These are phyloP conservation scores for Yamadazyma tumulicola DNA, from an alignment of 805 yeast species.

Conservation along the genomic window DNA sequence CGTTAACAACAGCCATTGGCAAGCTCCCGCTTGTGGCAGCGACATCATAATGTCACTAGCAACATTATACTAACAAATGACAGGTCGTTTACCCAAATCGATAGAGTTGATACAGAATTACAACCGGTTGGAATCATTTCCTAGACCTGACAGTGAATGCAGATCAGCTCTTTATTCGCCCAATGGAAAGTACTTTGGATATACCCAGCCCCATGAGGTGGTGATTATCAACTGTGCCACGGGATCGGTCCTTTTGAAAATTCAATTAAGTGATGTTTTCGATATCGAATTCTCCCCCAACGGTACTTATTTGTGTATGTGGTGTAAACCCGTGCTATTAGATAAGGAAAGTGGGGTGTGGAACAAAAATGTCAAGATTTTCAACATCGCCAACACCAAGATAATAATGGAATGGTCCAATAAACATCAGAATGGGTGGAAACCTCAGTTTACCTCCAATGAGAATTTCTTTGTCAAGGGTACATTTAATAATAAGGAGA, in stretches of 20 bases:
- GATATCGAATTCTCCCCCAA: constrained; percentile 87
- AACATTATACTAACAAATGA: constrained; percentile 15
- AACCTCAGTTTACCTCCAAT: constrained; percentile 83
- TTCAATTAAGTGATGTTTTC: constrained; percentile 64
- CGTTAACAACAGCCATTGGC: constrained; percentile 3
- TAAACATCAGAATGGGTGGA: constrained; percentile 87
- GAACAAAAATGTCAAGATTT: constrained; percentile 76
- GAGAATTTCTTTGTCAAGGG: constrained; percentile 65
- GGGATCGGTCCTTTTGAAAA: constrained; percentile 35
- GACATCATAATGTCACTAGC: background rate
- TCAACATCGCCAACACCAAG: constrained; percentile 49
- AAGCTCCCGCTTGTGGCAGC: background rate
- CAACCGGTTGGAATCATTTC: constrained; percentile 32
- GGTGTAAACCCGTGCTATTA: constrained; percentile 79
- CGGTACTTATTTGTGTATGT: constrained; percentile 77
- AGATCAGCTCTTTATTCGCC: constrained; percentile 66
- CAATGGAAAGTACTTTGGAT: constrained; percentile 67
- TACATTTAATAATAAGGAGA: constrained; percentile 51
- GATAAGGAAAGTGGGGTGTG: constrained; percentile 69
- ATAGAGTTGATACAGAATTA: constrained; percentile 49
- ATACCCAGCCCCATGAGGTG: constrained; percentile 62
- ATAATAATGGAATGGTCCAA: constrained; percentile 64
- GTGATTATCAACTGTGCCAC: constrained; percentile 49
- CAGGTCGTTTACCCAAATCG: constrained; percentile 56
- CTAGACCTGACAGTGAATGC: constrained; percentile 45